Percentiles rank a stretch among this genome's conserved stretches.
phyloP scores from a whole-genome alignment of 1,139 yeast genomes.

The Geotrichum macrosporum region DNA sequence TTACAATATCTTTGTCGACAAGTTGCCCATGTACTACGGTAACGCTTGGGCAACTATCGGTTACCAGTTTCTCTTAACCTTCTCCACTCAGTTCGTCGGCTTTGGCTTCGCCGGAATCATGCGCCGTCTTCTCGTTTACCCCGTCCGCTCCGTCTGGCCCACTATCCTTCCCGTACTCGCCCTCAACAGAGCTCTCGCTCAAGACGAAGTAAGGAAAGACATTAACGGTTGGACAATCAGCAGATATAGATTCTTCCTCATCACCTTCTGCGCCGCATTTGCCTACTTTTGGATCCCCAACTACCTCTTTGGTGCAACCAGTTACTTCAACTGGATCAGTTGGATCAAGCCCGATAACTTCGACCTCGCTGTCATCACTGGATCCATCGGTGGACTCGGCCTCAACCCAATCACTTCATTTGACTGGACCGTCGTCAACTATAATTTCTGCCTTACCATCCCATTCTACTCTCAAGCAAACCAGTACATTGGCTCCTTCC shows the following conservation, averaged over 20 bases:
- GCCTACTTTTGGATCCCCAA: slow-evolving; percentile 56
- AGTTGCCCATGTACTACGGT: slow-evolving; percentile 37
- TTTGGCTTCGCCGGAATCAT: slow-evolving; percentile 53
- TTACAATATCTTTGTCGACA: slow-evolving; percentile 42
- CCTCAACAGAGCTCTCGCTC: slow-evolving; percentile 21
- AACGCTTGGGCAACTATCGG: slow-evolving; percentile 43
- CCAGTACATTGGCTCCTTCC: slow-evolving; percentile 42
- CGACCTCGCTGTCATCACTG: slow-evolving; percentile 52
- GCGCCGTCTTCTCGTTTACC: slow-evolving; percentile 50
- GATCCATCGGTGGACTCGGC: slow-evolving; percentile 50
- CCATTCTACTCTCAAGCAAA: slow-evolving; percentile 49
- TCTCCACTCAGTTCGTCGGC: slow-evolving; percentile 50
- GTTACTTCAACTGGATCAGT: slow-evolving; percentile 55
- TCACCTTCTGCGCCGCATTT: slow-evolving; percentile 42
- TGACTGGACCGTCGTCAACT: slow-evolving; percentile 47
- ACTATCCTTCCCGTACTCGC: slow-evolving; percentile 41
- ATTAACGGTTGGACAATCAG: slow-evolving; percentile 49
- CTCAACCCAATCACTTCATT: slow-evolving; percentile 50
- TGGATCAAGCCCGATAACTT: slow-evolving; percentile 57
- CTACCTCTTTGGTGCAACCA: slow-evolving; percentile 47
- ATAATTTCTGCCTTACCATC: slow-evolving; percentile 36
- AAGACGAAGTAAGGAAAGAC: slow-evolving; percentile 20
- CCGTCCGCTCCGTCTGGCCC: slow-evolving; percentile 51
- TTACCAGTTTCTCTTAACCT: slow-evolving; percentile 43
- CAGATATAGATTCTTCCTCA: slow-evolving; percentile 45